Conservation (phyloP, 768 basidiomycete species). For the Daedaleopsis sinensis region DNA sequence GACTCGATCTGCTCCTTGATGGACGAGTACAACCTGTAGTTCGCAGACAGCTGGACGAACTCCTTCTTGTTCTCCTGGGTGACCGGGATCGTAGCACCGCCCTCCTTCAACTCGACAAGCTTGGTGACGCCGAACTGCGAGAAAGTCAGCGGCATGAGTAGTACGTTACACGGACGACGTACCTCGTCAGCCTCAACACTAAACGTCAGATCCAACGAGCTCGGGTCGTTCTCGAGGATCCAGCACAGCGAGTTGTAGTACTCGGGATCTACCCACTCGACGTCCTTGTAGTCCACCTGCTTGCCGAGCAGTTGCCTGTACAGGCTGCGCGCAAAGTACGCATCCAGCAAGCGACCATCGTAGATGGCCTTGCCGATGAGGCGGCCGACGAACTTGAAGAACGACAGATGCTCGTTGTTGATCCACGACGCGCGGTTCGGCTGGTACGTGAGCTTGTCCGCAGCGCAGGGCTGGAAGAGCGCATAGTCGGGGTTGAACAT, state of each 20-base stretch:
- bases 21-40: conserved; percentile 90
- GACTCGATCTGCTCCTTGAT: conserved; percentile 96
- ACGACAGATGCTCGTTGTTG: conserved; percentile 93
- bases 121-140: conserved; percentile 87
- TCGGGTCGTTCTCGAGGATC: conserved; percentile 97
- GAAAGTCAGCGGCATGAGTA: background rate
- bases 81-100: conserved; percentile 82
- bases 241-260: conserved; percentile 98
- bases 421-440: conserved; percentile 93
- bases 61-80: conserved; percentile 97
- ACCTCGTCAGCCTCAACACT: conserved; percentile 97
- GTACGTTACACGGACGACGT: conserved; percentile 21
- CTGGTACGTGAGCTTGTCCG: conserved; percentile 93
- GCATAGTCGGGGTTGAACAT: conserved; percentile 99
- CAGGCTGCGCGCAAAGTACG: conserved; percentile 95
- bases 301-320: conserved; percentile 95
- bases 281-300: conserved; percentile 92
- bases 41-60: conserved; percentile 94
- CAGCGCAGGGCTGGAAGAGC: conserved; percentile 96
- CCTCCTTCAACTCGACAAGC: conserved; percentile 84
- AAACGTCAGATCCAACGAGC: conserved; percentile 85
- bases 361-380: conserved; percentile 98
- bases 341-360: conserved; percentile 93
- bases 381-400: conserved; percentile 98
- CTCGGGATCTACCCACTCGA: conserved; percentile 97